Evolutionary conservation across 2,329 filamentous ascomycete species (phyloP), one percentile per base, ranked within the genome.

Genomic region (Ascocoryne sarcoides): DNA sequence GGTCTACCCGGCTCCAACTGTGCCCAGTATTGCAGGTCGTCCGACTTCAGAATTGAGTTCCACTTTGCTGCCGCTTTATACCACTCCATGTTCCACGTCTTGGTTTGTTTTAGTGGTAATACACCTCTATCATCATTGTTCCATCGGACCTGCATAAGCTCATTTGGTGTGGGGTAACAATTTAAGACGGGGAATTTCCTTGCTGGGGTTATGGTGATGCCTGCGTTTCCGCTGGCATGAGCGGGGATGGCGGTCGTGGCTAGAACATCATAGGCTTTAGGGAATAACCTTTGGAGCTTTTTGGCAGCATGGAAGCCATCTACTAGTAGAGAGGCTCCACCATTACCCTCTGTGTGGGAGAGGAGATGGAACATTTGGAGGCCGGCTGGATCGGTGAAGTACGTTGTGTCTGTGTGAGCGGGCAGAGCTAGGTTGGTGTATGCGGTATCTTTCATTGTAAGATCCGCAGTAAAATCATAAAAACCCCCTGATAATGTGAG

Each of bases 321-420:
- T 0, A 95, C 83, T 1, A 98, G 76, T 0, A 93, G 68, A 0
- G 82, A 89, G 38, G 78, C 70, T 4, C 92, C 92, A 8, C 90
- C 92, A 1, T 55, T 51, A 16, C 77, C 73, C 2, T 70, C 64
- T 5, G 79, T 82, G 60, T 93, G 86, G 0, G 85, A 92, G 19
- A 96, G 73, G 34, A 95, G 69, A 58, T 98, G 92, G 62, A 98
- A 93, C 18, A 92, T 79, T 61, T 98, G 92, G 23, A 98, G 72
- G 8, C 90, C 87, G 2, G 85, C 81, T 0, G 92, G 90, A 48
- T 96, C 90, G 16, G 79, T 88, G 65, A 96, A 96, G 63, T 98
- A 96, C 1, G 90, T 95, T 5, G 78, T 96, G 64, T 98, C 92
- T 1, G 90, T 96, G 62, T 98, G 92, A 1, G 84, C 82, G 15